These are phyloP conservation scores for Melampsora medusae DNA, from an alignment of 1,284 basidiomycete genomes.

Conservation along the genomic window DNA sequence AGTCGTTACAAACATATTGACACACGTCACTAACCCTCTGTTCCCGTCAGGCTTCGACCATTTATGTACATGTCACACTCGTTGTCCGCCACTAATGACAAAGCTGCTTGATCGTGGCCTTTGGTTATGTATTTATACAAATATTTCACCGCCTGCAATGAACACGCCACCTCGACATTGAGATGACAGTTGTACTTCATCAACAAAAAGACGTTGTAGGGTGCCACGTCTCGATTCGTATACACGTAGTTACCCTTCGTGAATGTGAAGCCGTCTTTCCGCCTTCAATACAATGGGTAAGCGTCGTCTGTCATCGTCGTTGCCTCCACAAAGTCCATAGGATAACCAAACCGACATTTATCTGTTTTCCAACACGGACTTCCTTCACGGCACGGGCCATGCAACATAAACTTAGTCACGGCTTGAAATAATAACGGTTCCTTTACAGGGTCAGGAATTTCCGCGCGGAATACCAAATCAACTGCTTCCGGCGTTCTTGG, in stretches of 20 bases:
- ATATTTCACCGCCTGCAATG: conserved; percentile 18
- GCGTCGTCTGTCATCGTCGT: not conserved
- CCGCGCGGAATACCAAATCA: not conserved
- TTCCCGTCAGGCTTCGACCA: not conserved
- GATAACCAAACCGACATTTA: not conserved
- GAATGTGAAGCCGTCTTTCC: not conserved
- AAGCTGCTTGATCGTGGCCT: not conserved
- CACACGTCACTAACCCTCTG: not conserved
- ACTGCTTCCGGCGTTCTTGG: no score
- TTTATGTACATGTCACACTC: not conserved
- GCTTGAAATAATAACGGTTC: not conserved
- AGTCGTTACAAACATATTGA: no score
- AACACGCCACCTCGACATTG: not conserved
- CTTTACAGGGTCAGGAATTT: not conserved
- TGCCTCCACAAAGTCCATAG: no score
- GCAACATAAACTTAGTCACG: not conserved
- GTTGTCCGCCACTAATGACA: not conserved
- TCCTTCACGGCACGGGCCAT: not conserved
- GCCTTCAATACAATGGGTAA: not conserved
- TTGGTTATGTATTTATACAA: conserved; percentile 24
- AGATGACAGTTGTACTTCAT: not conserved
- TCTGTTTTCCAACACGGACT: not conserved
- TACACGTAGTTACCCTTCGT: not conserved
- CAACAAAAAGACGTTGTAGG: not conserved
- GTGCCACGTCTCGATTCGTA: not conserved